Evolutionary conservation across 257 asterid genomes (phyloP), one percentile per base, ranked within the genome.

Genomic region (Striga asiatica): DNA sequence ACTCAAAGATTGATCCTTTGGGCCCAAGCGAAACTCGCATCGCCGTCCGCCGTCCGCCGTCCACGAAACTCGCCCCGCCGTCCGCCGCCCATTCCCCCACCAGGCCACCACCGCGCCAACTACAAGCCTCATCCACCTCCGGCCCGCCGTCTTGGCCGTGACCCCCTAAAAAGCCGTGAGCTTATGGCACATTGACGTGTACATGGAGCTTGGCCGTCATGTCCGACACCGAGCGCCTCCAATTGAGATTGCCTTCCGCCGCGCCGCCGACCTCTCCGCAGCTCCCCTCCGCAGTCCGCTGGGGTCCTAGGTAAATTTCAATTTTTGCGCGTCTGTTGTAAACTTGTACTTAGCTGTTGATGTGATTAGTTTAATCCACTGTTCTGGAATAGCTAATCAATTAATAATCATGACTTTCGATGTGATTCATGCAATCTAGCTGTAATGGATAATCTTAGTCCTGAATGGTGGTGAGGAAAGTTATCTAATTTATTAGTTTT

Each of bases 131-230:
- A 73, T 38, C 76, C 85, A 5, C 75, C 94, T 13, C 76, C 89
- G 18, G 60, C 95, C 85, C 94, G 3, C 94, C 97, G 5, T 77
- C 80, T 2, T 84, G 81, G 23, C 98, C 97, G 23, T 75, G 68
- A 64, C 96, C 98, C 11, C 98, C 97, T 0, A 82, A 80, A 64
- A 87, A 84, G 63, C 89, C 94, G 18, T 68, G 46, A 75, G 53
- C 27, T 71, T 82, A 62, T 82, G 98, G 5, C 98, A 91, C 74
- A 91, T 91, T 96, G 95, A 84, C 65, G 92, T 87, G 4, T 87
- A 77, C 71, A 80, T 91, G 98, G 98, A 91, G 70, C 98, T 87
- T 87, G 56, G 95, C 98, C 10, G 81, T 84, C 27, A 82, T 91
- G 96, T 62, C 71, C 23, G 95, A 80, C 55, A 80, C 98, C 9